Evolutionary conservation across 2,329 filamentous ascomycete species (phyloP).

Genomic region (Cytospora leucostoma): DNA sequence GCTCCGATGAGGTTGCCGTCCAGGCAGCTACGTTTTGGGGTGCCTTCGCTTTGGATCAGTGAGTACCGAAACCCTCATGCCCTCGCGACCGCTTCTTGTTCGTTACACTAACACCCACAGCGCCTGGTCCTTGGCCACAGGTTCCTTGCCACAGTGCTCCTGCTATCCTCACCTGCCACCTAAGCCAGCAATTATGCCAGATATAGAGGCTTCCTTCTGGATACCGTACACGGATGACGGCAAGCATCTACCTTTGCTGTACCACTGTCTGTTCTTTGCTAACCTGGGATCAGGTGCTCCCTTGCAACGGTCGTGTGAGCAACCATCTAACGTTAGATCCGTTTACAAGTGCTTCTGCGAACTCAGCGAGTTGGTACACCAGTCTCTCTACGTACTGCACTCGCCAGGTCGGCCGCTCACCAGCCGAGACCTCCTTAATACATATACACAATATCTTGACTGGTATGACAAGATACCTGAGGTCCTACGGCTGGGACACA

Average conservation of each 20-base stretch:
- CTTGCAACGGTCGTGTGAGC: conserved; percentile 57
- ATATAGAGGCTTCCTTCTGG: conserved; percentile 62
- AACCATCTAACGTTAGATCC: conserved; percentile 68
- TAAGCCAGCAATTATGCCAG: conserved; percentile 61
- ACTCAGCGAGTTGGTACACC: conserved; percentile 72
- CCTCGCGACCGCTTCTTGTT: background rate
- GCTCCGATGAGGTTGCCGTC: conserved; percentile 59
- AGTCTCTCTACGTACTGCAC: conserved; percentile 71
- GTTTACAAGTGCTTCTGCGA: conserved; percentile 70
- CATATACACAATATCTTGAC: conserved; percentile 68
- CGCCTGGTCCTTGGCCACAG: conserved; percentile 66
- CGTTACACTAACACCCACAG: conserved; percentile 38
- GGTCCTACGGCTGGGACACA: conserved; percentile 64
- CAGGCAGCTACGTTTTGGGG: conserved; percentile 64
- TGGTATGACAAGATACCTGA: conserved; percentile 72
- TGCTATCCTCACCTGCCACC: conserved; percentile 57
- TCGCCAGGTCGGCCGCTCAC: conserved; percentile 67
- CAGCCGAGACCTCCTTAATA: conserved; percentile 61
- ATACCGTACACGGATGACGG: conserved; percentile 61
- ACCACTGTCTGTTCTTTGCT: conserved; percentile 11
- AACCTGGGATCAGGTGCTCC: conserved; percentile 47
- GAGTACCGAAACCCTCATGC: conserved; percentile 35
- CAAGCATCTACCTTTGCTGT: conserved; percentile 36
- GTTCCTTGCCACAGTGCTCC: conserved; percentile 62
- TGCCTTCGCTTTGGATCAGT: conserved; percentile 65